Conservation (phyloP, 805 yeast genomes). For the Starmera amethionina region DNA sequence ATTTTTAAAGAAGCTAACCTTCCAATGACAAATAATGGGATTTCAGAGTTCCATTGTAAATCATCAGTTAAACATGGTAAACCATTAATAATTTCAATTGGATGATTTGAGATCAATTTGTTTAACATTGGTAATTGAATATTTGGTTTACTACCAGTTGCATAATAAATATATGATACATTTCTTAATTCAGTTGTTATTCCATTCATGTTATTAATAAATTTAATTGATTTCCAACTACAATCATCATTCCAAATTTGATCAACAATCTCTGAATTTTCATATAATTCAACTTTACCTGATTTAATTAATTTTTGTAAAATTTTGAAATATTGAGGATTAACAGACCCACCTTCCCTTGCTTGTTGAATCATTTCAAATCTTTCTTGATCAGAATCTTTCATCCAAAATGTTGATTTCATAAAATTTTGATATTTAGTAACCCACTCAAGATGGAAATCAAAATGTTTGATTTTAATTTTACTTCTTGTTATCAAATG, state of each 20-base stretch:
- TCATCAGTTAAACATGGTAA: constrained; percentile 35
- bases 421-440: constrained; percentile 36
- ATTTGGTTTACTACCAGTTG: constrained; percentile 30
- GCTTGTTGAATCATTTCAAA: constrained; percentile 30
- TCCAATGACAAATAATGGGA: constrained; percentile 33
- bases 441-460: constrained; percentile 39
- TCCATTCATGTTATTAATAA: constrained; percentile 1
- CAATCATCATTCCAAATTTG: constrained; percentile 19
- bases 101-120: constrained; percentile 17
- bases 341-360: constrained; percentile 35
- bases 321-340: constrained; percentile 31
- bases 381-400: constrained; percentile 33
- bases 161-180: constrained; percentile 29
- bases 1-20: constrained; percentile 31
- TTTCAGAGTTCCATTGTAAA: constrained; percentile 28
- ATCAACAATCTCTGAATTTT: constrained; percentile 19
- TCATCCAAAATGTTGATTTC: constrained; percentile 32
- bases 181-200: constrained; percentile 3
- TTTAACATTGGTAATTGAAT: constrained; percentile 23
- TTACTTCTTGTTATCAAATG: constrained; percentile 26
- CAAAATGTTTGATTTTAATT: constrained; percentile 35
- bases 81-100: constrained; percentile 26
- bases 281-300: constrained; percentile 23
- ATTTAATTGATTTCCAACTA: constrained; percentile 18
- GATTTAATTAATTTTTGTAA: constrained; percentile 20